phyloP scores from a whole-genome alignment of 2,329 filamentous ascomycete genomes.

The Cladobotryum mycophilum region DNA sequence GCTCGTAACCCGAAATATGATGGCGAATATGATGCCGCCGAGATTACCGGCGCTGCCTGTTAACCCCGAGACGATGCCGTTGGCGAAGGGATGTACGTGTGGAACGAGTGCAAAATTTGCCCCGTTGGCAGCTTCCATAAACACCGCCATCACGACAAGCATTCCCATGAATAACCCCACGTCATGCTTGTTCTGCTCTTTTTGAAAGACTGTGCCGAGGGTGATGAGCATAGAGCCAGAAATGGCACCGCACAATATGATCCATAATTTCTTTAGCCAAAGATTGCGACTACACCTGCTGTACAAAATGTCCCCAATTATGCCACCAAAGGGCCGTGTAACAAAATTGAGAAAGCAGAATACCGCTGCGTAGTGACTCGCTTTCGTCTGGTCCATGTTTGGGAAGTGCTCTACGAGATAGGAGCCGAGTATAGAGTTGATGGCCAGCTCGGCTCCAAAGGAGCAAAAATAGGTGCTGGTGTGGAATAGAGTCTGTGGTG shows the following conservation, averaged over 20 bases:
- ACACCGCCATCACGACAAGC: conserved; percentile 70
- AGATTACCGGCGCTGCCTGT: conserved; percentile 78
- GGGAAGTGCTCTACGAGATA: conserved; percentile 58
- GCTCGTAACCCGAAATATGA: conserved; percentile 69
- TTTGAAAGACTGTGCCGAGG: conserved; percentile 58
- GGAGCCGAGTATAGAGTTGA: conserved; percentile 53
- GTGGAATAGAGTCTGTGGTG: conserved; percentile 50
- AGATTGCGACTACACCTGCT: conserved; percentile 27
- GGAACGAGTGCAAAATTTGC: conserved; percentile 82
- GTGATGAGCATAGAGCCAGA: conserved; percentile 56
- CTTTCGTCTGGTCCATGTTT: conserved; percentile 46
- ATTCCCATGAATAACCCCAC: conserved; percentile 65
- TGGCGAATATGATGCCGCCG: conserved; percentile 77
- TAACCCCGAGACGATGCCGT: conserved; percentile 69
- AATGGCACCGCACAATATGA: conserved; percentile 47
- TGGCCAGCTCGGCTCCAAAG: conserved; percentile 56
- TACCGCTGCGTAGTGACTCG: conserved; percentile 61
- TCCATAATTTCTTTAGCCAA: conserved; percentile 42
- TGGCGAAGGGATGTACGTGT: conserved; percentile 77
- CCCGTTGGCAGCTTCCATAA: conserved; percentile 79
- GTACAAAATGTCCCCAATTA: conserved; percentile 47
- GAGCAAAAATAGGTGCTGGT: conserved; percentile 55
- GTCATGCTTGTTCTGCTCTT: conserved; percentile 35
- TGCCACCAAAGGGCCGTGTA: conserved; percentile 60
- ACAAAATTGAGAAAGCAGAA: conserved; percentile 69